Conservation (phyloP, 192 early-diverging fungal species). For the Pilobolus umbonatus region DNA sequence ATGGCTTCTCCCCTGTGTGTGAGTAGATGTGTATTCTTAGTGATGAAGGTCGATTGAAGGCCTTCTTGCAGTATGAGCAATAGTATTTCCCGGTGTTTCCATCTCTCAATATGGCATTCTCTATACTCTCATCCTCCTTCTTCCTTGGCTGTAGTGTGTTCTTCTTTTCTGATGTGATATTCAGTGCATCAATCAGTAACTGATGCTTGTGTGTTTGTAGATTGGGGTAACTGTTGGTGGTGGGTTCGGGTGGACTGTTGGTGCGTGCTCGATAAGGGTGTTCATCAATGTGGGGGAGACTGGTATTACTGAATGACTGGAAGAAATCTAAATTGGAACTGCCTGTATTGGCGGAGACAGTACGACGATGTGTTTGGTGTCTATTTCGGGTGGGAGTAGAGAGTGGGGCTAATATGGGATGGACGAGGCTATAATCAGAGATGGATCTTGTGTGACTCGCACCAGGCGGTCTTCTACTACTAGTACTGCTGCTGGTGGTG, state of each 20-base stretch:
- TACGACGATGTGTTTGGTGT: conserved; percentile 12
- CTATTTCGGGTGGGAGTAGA: neutral
- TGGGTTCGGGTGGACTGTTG: conserved; percentile 5
- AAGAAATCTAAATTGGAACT: neutral
- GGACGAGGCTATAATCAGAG: conserved; percentile 15
- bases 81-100: conserved; percentile 39
- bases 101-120: conserved; percentile 13
- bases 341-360: conserved; percentile 10
- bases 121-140: neutral
- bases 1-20: conserved; percentile 75
- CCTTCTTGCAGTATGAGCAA: conserved; percentile 58
- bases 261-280: conserved; percentile 8
- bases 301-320: no score
- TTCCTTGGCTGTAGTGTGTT: neutral
- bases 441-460: conserved; percentile 11
- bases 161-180: conserved; percentile 5
- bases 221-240: neutral
- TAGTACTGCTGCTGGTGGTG: neutral
- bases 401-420: neutral
- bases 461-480: conserved; percentile 10
- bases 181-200: neutral
- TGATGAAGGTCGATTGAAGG: conserved; percentile 66
- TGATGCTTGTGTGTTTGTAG: conserved; percentile 1
- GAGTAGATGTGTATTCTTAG: conserved; percentile 68
- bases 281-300: neutral